Evolutionary conservation across 2,329 filamentous ascomycete species (phyloP).

Genomic region (Phialophora verrucosa): DNA sequence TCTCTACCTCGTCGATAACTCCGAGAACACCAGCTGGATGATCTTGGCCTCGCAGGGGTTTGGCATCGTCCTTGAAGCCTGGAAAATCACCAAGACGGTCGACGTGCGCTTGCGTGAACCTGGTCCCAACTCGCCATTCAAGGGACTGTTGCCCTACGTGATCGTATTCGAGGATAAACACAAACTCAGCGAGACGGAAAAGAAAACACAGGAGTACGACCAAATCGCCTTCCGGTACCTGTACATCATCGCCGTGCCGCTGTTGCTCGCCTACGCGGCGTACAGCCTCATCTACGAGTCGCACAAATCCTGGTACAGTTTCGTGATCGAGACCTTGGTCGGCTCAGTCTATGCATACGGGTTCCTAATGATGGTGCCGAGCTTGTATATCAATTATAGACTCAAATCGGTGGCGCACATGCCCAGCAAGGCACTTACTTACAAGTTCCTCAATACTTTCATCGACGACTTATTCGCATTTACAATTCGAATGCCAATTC

Average conservation of each 20-base stretch:
- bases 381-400: constrained; percentile 98
- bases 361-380: constrained; percentile 98
- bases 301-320: constrained; percentile 98
- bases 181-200: constrained; percentile 89
- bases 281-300: constrained; percentile 92
- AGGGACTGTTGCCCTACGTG: constrained; percentile 75
- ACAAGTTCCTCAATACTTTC: constrained; percentile 98
- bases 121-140: constrained; percentile 68
- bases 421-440: constrained; percentile 94
- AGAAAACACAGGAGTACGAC: constrained; percentile 98
- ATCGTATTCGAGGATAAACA: constrained; percentile 95
- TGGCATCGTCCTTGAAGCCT: constrained; percentile 77
- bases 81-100: constrained; percentile 97
- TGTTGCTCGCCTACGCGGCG: constrained; percentile 83
- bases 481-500: constrained; percentile 97
- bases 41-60: constrained; percentile 92
- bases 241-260: constrained; percentile 86
- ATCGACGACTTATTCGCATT: constrained; percentile 99
- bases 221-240: constrained; percentile 97
- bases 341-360: constrained; percentile 97
- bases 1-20: constrained; percentile 95
- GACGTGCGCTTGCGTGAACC: constrained; percentile 80
- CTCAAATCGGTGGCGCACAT: constrained; percentile 89
- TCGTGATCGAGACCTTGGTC: constrained; percentile 91
- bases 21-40: constrained; percentile 98